These are phyloP conservation scores for Creolimax fragrantissima DNA, from an alignment of 78 protist genomes.

Conservation along the genomic window DNA sequence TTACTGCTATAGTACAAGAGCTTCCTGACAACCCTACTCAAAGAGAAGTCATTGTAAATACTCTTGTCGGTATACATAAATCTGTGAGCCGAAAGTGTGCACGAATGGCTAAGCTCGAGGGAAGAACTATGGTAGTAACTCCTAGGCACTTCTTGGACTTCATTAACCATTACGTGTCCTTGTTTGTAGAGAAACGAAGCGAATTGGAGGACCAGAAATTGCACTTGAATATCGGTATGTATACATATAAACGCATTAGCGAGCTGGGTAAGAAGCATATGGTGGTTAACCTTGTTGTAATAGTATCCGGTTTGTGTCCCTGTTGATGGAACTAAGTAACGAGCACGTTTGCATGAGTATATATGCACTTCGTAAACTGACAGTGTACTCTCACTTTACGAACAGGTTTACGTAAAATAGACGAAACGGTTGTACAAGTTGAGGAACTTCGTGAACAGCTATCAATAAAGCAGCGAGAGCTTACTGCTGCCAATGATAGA, in stretches of 20 bases:
- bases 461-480: constrained; percentile 28
- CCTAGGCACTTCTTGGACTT: constrained; percentile 96
- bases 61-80: constrained; percentile 66
- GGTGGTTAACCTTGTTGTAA: too few species aligned
- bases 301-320: too few species aligned
- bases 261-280: constrained; percentile 63
- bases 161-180: constrained; percentile 63
- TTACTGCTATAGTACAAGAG: neutral
- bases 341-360: too few species aligned
- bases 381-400: too few species aligned
- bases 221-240: constrained; percentile 83
- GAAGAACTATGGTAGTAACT: constrained; percentile 71
- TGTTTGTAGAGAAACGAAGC: constrained; percentile 69
- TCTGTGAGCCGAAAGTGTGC: constrained; percentile 46
- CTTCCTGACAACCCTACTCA: neutral
- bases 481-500: constrained; percentile 51
- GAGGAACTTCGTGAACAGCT: constrained; percentile 39
- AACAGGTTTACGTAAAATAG: constrained; percentile 76
- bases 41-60: constrained; percentile 46
- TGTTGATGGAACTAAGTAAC: too few species aligned
- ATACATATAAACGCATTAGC: too few species aligned
- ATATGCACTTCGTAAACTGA: too few species aligned
- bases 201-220: constrained; percentile 82
- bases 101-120: constrained; percentile 46
- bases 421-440: constrained; percentile 67